phyloP scores from a whole-genome alignment of 441 rosid genomes.

The Adansonia madagascariensis region DNA sequence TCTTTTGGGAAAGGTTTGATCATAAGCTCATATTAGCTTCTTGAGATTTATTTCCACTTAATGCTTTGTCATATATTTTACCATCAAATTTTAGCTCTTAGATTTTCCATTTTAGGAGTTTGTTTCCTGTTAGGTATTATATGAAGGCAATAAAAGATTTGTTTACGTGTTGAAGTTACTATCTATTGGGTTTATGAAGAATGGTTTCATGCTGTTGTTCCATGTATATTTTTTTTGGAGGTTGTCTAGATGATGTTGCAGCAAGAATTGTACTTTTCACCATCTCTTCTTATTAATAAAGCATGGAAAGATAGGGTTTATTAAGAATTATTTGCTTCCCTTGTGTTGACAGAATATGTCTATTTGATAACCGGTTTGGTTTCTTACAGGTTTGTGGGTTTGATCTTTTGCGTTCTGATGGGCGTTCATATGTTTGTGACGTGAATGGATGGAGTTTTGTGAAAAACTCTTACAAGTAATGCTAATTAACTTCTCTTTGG shows the following conservation, averaged over 20 bases:
- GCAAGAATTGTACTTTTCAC: neutral
- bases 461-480: constrained; percentile 98
- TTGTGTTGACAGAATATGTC: neutral
- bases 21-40: constrained; percentile 17
- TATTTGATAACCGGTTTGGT: constrained; percentile 16
- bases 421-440: constrained; percentile 98
- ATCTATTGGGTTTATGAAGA: neutral
- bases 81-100: neutral
- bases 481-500: neutral
- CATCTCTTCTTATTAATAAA: neutral
- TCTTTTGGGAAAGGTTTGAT: neutral
- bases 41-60: neutral
- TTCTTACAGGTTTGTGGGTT: constrained; percentile 94
- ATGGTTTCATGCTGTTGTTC: constrained; percentile 6
- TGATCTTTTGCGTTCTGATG: constrained; percentile 97
- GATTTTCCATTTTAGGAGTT: neutral
- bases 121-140: neutral
- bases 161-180: constrained; percentile 8
- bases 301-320: neutral
- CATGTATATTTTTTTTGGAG: neutral
- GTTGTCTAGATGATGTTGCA: constrained; percentile 14
- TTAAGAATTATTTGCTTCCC: constrained; percentile 9
- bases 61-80: neutral
- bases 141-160: constrained; percentile 10
- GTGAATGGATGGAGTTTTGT: constrained; percentile 99